phyloP scores from a whole-genome alignment of 768 basidiomycete species.

The Termitomyces sp. region DNA sequence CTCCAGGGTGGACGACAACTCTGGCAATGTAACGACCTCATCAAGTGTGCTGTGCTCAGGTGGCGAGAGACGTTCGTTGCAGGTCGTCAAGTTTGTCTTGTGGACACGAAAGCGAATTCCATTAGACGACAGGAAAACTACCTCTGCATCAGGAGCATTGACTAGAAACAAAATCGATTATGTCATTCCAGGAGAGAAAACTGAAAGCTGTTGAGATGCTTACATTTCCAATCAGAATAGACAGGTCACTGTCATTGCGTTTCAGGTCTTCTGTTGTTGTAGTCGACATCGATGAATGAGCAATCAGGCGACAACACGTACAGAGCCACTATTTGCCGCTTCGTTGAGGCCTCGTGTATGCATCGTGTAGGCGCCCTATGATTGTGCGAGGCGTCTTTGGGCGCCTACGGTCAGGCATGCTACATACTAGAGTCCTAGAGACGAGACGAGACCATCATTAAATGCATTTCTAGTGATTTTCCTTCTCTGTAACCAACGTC shows the following conservation, averaged over 20 bases:
- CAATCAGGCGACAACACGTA: not conserved
- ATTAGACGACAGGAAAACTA: slow-evolving; percentile 5
- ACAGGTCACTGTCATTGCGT: not conserved
- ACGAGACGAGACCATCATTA: not conserved
- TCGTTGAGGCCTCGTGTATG: not conserved
- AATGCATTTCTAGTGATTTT: too few relatives aligned
- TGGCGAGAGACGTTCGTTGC: slow-evolving; percentile 3
- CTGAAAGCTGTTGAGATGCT: not conserved
- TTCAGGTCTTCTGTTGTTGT: not conserved
- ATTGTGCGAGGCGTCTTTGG: not conserved
- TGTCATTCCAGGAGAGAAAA: not conserved
- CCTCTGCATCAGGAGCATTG: slow-evolving; percentile 3
- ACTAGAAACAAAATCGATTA: not conserved
- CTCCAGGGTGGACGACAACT: slow-evolving; percentile 7
- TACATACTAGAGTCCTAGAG: too few relatives aligned
- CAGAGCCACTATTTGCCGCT: not conserved
- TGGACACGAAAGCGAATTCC: slow-evolving; percentile 6
- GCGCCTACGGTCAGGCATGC: not conserved
- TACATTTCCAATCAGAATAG: not conserved
- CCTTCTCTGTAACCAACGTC: too few relatives aligned
- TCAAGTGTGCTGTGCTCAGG: slow-evolving; percentile 2
- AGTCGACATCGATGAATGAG: not conserved
- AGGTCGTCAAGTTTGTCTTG: not conserved
- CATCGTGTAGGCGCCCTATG: too few relatives aligned
- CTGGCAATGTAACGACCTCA: slow-evolving; percentile 11